Evolutionary conservation across 2,329 filamentous ascomycete genomes (phyloP).

Genomic region (Ophiocordyceps camponoti-saundersi): DNA sequence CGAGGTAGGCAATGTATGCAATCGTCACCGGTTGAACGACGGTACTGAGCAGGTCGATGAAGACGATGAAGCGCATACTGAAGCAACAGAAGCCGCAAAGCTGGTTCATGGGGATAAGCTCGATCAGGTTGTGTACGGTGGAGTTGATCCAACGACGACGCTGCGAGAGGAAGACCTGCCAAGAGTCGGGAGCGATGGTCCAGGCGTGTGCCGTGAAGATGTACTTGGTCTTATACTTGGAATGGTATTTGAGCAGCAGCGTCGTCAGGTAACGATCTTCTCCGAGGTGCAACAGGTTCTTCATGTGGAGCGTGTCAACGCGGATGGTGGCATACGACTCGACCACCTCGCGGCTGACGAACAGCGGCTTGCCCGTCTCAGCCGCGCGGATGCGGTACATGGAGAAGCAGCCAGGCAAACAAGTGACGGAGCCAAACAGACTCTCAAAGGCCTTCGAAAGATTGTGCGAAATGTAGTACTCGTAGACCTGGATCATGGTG

Average conservation of each 20-base stretch:
- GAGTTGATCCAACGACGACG: constrained; percentile 99
- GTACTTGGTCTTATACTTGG: constrained; percentile 97
- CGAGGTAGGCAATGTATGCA: constrained; percentile 77
- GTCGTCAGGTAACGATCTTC: constrained; percentile 97
- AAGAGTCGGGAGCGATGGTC: constrained; percentile 93
- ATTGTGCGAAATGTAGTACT: constrained; percentile 99
- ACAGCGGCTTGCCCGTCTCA: constrained; percentile 87
- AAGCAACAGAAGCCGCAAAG: constrained; percentile 99
- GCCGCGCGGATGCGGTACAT: constrained; percentile 97
- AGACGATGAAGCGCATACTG: constrained; percentile 96
- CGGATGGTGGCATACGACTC: constrained; percentile 81
- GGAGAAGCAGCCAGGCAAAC: constrained; percentile 94
- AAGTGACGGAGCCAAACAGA: constrained; percentile 92
- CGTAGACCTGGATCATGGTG: constrained; percentile 99
- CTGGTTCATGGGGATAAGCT: constrained; percentile 82
- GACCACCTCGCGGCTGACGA: constrained; percentile 84
- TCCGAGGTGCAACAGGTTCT: constrained; percentile 90
- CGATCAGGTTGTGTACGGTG: constrained; percentile 92
- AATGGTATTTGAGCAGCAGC: constrained; percentile 77
- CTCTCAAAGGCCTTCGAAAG: constrained; percentile 93
- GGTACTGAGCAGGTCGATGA: constrained; percentile 82
- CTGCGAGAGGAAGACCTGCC: constrained; percentile 89
- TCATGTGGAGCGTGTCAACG: constrained; percentile 96
- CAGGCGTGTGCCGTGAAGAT: constrained; percentile 83
- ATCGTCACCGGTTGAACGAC: constrained; percentile 83